Evolutionary conservation across 345 rosid genomes (phyloP).

Genomic region (Eucalyptus sp.): DNA sequence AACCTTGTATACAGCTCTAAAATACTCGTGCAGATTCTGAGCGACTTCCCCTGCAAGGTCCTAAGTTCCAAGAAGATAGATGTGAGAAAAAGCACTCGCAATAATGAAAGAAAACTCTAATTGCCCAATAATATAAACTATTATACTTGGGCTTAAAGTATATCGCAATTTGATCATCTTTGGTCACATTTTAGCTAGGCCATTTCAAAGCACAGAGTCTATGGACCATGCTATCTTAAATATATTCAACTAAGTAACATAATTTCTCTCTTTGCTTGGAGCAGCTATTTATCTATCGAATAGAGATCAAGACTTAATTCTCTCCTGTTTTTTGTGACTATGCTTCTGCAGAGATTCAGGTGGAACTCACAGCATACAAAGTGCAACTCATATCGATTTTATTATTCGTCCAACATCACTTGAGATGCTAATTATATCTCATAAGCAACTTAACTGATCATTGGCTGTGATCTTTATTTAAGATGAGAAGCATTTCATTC

Average conservation of each 20-base stretch:
- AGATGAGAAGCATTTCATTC: background rate
- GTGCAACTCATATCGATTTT: background rate
- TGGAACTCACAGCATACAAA: too few relatives aligned
- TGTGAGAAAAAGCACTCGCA: background rate
- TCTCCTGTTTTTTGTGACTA: too few relatives aligned
- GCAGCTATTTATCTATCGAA: background rate
- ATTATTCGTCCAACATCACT: background rate
- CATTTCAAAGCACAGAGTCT: background rate
- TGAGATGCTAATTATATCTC: background rate
- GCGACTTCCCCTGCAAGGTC: slow-evolving; percentile 71
- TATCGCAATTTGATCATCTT: background rate
- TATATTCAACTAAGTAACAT: background rate
- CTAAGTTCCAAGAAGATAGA: slow-evolving; percentile 12
- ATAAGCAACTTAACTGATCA: background rate
- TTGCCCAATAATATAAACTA: background rate
- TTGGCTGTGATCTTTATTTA: background rate
- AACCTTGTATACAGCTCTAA: too few relatives aligned
- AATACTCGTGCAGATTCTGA: background rate
- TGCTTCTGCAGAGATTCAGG: background rate
- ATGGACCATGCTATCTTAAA: background rate
- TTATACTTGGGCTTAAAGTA: background rate
- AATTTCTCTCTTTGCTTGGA: background rate
- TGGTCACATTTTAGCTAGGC: background rate
- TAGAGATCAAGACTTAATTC: background rate
- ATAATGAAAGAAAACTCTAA: background rate